A percentile compares a stretch with the other conserved stretches of the same genome.
These are phyloP conservation scores for Ichthyophthirius multifiliis DNA, from an alignment of 169 alveolate species.

Conservation along the genomic window DNA sequence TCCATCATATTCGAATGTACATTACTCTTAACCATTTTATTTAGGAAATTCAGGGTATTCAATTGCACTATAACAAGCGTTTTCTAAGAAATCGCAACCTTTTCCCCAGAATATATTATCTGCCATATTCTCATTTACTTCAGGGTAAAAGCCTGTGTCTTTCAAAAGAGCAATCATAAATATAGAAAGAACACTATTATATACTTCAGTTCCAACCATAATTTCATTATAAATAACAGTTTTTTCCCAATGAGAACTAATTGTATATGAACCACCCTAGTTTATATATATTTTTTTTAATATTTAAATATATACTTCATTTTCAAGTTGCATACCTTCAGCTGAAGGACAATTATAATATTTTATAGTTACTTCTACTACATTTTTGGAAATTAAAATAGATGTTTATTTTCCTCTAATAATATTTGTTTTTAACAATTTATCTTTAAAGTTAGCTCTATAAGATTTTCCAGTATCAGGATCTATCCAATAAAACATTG, in stretches of 20 bases:
- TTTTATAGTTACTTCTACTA: conserved; percentile 25
- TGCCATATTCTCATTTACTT: neutral
- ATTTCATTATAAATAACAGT: conserved; percentile 46
- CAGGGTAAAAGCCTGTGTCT: conserved; percentile 53
- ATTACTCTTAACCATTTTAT: neutral
- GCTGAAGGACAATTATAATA: conserved; percentile 37
- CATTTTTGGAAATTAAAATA: conserved; percentile 29
- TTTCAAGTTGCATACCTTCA: conserved; percentile 51
- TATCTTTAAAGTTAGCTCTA: neutral
- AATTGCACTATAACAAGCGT: neutral
- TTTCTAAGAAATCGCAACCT: neutral
- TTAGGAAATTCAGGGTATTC: neutral
- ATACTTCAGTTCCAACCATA: conserved; percentile 47
- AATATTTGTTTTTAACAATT: neutral
- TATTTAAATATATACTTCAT: conserved; percentile 9
- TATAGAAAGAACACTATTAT: neutral
- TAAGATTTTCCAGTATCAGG: neutral
- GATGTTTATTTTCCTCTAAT: neutral
- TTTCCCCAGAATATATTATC: neutral
- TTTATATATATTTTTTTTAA: too few relatives aligned
- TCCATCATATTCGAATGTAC: neutral
- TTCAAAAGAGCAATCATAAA: conserved; percentile 46
- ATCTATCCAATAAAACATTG: neutral
- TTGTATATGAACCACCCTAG: conserved; percentile 51
- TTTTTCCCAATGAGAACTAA: conserved; percentile 60